These are phyloP conservation scores for Penicillium sp. DNA, from an alignment of 2,329 filamentous ascomycete genomes.

Conservation along the genomic window DNA sequence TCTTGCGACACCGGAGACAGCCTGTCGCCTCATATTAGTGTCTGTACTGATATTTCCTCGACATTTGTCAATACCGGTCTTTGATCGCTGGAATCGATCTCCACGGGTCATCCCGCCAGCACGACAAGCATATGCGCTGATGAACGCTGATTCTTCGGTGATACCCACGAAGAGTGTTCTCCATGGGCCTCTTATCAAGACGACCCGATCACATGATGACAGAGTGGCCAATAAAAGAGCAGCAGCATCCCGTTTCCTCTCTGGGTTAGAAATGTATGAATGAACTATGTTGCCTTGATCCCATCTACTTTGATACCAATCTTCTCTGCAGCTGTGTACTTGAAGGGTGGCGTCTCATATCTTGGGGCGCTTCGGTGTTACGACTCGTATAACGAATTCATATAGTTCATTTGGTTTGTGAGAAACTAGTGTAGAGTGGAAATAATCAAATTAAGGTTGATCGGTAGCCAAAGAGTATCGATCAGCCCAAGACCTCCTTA, in stretches of 20 bases:
- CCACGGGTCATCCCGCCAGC: conserved; percentile 12
- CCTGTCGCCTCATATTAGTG: conserved; percentile 10
- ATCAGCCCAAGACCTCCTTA: conserved; percentile 29
- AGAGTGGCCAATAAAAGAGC: not conserved
- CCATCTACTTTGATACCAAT: too few relatives aligned
- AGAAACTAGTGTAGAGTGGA: not conserved
- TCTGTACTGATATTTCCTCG: not conserved
- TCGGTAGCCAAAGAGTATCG: not conserved
- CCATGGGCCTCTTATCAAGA: conserved; percentile 12
- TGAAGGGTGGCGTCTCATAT: too few relatives aligned
- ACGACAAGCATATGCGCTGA: not conserved
- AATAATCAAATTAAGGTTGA: not conserved
- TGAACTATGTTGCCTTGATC: not conserved
- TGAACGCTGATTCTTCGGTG: not conserved
- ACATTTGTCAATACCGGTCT: conserved; percentile 13
- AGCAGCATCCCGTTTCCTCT: not conserved
- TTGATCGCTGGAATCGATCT: conserved; percentile 18
- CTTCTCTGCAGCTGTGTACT: too few relatives aligned
- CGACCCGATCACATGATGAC: conserved; percentile 17
- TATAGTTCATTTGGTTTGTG: not conserved
- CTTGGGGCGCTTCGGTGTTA: not conserved
- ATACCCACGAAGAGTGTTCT: not conserved
- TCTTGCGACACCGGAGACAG: conserved; percentile 21
- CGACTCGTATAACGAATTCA: not conserved
- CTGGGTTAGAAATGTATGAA: not conserved